Conservation (phyloP, 768 basidiomycete genomes). For the Amanita muscaria region DNA sequence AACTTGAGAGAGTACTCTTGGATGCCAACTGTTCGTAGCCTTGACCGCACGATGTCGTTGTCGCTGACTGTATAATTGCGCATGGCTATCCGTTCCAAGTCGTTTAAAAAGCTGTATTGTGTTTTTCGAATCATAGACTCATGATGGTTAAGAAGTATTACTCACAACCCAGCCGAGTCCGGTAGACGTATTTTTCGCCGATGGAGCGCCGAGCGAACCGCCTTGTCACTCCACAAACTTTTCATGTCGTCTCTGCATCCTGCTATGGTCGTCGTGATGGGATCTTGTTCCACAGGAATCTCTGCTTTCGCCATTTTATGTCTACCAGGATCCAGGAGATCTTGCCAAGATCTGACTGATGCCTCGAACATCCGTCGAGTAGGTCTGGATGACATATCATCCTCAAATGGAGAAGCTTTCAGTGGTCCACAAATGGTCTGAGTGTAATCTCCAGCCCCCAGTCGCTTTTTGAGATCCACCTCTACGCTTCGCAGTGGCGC, state of each 20-base stretch:
- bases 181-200: constrained; percentile 41
- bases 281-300: constrained; percentile 19
- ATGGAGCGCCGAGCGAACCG: constrained; percentile 40
- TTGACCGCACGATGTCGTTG: constrained; percentile 64
- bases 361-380: constrained; percentile 33
- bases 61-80: constrained; percentile 58
- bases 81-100: constrained; percentile 55
- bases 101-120: constrained; percentile 53
- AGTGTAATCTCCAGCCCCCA: constrained; percentile 41
- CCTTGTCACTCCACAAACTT: constrained; percentile 52
- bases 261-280: constrained; percentile 43
- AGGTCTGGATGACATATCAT: constrained; percentile 14
- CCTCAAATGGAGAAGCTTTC: constrained; percentile 43
- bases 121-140: background rate
- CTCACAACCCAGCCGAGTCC: constrained; percentile 64
- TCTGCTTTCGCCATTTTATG: constrained; percentile 2
- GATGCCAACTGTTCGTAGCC: constrained; percentile 62
- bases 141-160: constrained; percentile 5
- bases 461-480: constrained; percentile 49
- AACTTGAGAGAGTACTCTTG: constrained; percentile 54
- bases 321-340: constrained; percentile 27
- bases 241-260: constrained; percentile 56
- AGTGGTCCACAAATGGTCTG: constrained; percentile 23
- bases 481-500: constrained; percentile 56
- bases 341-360: constrained; percentile 45